Percentiles rank a stretch among this genome's conserved stretches.
These are phyloP conservation scores for Luzula sylvatica DNA, from an alignment of 176 grass and related monocot genomes.

Conservation along the genomic window DNA sequence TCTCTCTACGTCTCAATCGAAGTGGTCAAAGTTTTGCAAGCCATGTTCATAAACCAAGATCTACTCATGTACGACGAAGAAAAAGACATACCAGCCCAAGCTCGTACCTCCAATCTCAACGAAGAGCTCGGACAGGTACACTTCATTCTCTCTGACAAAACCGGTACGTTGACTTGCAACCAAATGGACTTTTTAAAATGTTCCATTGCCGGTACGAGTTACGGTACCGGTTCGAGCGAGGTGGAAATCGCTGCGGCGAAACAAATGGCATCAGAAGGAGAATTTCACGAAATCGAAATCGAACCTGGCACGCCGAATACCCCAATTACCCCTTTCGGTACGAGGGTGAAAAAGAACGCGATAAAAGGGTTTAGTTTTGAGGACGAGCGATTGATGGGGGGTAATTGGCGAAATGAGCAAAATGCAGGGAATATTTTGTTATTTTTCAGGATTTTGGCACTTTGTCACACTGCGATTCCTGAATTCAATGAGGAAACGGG, in stretches of 20 bases:
- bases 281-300: slow-evolving; percentile 42
- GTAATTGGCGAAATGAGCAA: slow-evolving; percentile 84
- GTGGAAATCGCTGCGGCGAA: slow-evolving; percentile 85
- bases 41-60: slow-evolving; percentile 90
- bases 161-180: slow-evolving; percentile 92
- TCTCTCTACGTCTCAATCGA: slow-evolving; percentile 95
- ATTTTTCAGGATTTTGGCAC: slow-evolving; percentile 87
- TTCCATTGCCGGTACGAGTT: slow-evolving; percentile 79
- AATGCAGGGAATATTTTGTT: slow-evolving; percentile 40
- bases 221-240: slow-evolving; percentile 80
- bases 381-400: slow-evolving; percentile 78
- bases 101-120: slow-evolving; percentile 91
- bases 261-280: slow-evolving; percentile 62
- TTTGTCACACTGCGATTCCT: slow-evolving; percentile 89
- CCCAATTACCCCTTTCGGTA: slow-evolving; percentile 20
- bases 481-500: slow-evolving; percentile 72
- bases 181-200: slow-evolving; percentile 99
- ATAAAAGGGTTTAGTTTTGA: slow-evolving; percentile 90
- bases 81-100: slow-evolving; percentile 66
- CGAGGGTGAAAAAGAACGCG: slow-evolving; percentile 36
- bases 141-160: slow-evolving; percentile 88
- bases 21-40: slow-evolving; percentile 85
- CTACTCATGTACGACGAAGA: slow-evolving; percentile 97
- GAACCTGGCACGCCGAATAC: slow-evolving; percentile 19
- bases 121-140: slow-evolving; percentile 98